A percentile compares a stretch with the other conserved stretches of the same genome.
These are phyloP conservation scores for Dendrobium huoshanense DNA, from an alignment of 106 monocot genomes.

Conservation along the genomic window DNA sequence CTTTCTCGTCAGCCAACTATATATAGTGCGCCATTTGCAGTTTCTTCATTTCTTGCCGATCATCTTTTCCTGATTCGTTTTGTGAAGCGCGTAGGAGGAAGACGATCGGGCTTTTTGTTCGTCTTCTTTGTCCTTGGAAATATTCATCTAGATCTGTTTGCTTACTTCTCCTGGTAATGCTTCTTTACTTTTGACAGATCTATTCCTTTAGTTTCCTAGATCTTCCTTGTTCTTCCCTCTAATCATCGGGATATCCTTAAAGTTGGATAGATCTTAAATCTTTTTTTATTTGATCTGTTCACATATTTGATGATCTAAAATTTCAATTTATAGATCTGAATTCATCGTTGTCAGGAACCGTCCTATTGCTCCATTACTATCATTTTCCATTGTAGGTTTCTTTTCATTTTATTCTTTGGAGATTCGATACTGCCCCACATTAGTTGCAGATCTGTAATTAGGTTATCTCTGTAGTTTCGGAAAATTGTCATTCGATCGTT, in stretches of 20 bases:
- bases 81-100: neutral
- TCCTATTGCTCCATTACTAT: neutral
- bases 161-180: neutral
- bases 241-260: neutral
- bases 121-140: neutral
- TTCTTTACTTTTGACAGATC: neutral
- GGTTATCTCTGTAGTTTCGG: neutral
- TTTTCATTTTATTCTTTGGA: neutral
- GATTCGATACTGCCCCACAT: neutral
- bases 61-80: neutral
- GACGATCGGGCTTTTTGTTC: neutral
- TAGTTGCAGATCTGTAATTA: neutral
- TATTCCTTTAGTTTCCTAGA: neutral
- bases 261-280: neutral
- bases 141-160: neutral
- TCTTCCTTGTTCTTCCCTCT: neutral
- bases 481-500: neutral
- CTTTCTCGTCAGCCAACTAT: neutral
- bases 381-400: neutral
- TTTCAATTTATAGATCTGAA: slow-evolving; percentile 5
- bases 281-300: neutral
- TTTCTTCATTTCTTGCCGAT: neutral
- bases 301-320: neutral
- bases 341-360: neutral
- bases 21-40: too few species aligned